Evolutionary conservation across 148 eudicot genomes (phyloP).

Genomic region (Spergularia bocconei): DNA sequence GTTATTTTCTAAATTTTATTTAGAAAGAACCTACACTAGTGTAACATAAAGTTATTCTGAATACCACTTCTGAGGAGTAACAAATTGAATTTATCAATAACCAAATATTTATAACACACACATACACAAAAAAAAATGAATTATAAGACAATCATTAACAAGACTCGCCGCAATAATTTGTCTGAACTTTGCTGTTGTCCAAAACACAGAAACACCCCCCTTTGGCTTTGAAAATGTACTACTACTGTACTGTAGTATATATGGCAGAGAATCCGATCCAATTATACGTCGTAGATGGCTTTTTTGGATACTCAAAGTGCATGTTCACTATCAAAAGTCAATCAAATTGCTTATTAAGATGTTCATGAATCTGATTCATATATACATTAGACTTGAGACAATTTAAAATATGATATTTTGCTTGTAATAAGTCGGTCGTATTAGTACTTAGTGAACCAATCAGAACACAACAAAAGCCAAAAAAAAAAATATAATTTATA

Average conservation of each 20-base stretch:
- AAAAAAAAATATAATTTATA: too few relatives aligned
- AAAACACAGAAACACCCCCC: background rate
- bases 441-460: too few relatives aligned
- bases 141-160: too few relatives aligned
- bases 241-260: background rate
- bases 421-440: background rate
- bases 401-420: slow-evolving; percentile 18
- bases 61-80: too few relatives aligned
- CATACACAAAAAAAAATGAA: too few relatives aligned
- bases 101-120: too few relatives aligned
- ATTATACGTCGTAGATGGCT: background rate
- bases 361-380: slow-evolving; percentile 29
- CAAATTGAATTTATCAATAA: too few relatives aligned
- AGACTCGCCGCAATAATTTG: too few relatives aligned
- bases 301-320: slow-evolving; percentile 16
- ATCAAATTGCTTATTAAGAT: slow-evolving; percentile 15
- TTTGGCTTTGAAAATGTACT: background rate
- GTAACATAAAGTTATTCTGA: too few relatives aligned
- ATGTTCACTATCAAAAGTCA: slow-evolving; percentile 5
- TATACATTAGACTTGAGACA: background rate
- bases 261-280: slow-evolving; percentile 12
- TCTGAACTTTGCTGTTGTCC: background rate
- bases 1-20: too few relatives aligned
- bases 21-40: too few relatives aligned
- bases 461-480: too few relatives aligned